Evolutionary conservation across 2,329 filamentous ascomycete species (phyloP).

Genomic region (Microcyclospora tardicrescens): DNA sequence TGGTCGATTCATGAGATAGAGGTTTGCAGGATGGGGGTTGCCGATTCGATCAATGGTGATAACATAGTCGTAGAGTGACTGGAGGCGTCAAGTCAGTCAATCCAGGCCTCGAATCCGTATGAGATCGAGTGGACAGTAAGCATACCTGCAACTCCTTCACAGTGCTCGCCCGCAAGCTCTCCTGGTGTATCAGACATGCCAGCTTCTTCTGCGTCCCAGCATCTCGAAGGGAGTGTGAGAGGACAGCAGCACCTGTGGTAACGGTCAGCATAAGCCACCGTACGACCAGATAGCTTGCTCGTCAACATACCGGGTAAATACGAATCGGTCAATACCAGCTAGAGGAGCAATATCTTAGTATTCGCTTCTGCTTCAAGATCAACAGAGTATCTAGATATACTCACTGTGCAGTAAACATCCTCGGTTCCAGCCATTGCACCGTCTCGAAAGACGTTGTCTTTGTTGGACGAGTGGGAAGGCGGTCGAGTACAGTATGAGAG

Average conservation of each 20-base stretch:
- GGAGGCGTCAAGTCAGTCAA: slow-evolving; percentile 11
- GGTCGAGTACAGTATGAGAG: too few species aligned
- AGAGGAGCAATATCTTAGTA: slow-evolving; percentile 11
- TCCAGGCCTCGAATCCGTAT: background rate
- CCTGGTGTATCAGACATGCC: slow-evolving; percentile 68
- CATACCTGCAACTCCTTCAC: slow-evolving; percentile 64
- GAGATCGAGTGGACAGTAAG: slow-evolving; percentile 2
- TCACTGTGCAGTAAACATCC: slow-evolving; percentile 55
- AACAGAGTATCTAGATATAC: slow-evolving; percentile 12
- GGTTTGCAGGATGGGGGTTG: slow-evolving; percentile 65
- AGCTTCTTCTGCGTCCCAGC: slow-evolving; percentile 75
- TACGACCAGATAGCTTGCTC: slow-evolving; percentile 3
- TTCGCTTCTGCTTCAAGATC: background rate
- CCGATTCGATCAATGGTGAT: slow-evolving; percentile 70
- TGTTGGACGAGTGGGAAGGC: too few species aligned
- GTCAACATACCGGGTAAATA: slow-evolving; percentile 68
- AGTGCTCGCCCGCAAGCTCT: slow-evolving; percentile 61
- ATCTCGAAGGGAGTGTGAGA: slow-evolving; percentile 90
- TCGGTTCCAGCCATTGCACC: slow-evolving; percentile 25
- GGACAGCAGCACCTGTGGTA: slow-evolving; percentile 65
- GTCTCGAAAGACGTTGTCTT: too few species aligned
- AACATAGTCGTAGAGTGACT: slow-evolving; percentile 79
- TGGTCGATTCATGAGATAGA: slow-evolving; percentile 80
- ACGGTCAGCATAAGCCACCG: slow-evolving; percentile 5
- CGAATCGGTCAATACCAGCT: slow-evolving; percentile 85